phyloP scores from a whole-genome alignment of 2,329 filamentous ascomycete species.

The Biscogniauxia marginata region DNA sequence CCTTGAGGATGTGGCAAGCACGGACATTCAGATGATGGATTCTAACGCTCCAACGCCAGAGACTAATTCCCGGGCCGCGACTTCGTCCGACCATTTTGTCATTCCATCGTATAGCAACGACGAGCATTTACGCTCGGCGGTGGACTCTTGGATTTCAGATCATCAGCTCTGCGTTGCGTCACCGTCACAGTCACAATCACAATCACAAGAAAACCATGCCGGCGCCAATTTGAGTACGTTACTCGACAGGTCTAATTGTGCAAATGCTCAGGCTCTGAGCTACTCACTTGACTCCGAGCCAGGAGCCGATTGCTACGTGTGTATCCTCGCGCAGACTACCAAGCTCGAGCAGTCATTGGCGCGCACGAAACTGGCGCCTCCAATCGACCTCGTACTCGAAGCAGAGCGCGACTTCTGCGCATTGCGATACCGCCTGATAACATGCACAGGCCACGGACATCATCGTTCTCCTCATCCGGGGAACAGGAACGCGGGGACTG shows the following conservation, averaged over 20 bases:
- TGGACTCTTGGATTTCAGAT: slow-evolving; percentile 1
- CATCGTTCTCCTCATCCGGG: neutral
- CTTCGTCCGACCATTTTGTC: no score
- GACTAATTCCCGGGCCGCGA: no score
- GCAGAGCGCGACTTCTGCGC: slow-evolving; percentile 13
- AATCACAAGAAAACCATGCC: neutral
- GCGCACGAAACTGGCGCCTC: neutral
- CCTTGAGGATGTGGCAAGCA: no score
- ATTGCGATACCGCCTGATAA: slow-evolving; percentile 7
- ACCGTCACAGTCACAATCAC: no score
- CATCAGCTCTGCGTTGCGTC: no score
- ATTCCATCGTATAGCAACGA: neutral
- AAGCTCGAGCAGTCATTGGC: slow-evolving; percentile 11
- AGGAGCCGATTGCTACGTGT: slow-evolving; percentile 7
- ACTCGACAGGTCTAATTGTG: neutral
- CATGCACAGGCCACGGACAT: slow-evolving; percentile 11
- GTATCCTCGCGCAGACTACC: slow-evolving; percentile 6
- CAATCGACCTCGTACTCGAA: slow-evolving; percentile 14
- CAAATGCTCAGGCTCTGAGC: neutral
- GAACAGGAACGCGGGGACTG: no score
- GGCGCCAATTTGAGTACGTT: neutral
- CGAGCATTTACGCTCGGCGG: neutral
- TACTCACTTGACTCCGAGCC: neutral
- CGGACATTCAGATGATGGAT: no score
- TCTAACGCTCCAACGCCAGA: no score